These are phyloP conservation scores for Apiotrichum sp. DNA, from an alignment of 1,284 basidiomycete genomes.

Conservation along the genomic window DNA sequence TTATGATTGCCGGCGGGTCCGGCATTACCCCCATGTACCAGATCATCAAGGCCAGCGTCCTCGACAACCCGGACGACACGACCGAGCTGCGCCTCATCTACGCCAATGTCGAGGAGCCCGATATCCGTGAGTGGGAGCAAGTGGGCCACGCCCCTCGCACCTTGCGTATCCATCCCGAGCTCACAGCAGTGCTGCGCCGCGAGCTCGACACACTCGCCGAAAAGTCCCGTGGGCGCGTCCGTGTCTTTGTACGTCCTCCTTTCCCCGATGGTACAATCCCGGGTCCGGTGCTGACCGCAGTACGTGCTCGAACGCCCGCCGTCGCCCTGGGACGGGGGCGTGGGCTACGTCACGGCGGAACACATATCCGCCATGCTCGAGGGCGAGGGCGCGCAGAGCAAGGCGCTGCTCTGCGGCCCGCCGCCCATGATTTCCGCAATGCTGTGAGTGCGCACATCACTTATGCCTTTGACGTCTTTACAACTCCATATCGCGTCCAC, in stretches of 20 bases:
- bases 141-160: neutral
- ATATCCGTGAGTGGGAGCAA: conserved; percentile 54
- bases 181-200: conserved; percentile 60
- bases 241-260: conserved; percentile 53
- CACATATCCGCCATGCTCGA: conserved; percentile 69
- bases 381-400: conserved; percentile 52
- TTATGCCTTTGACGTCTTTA: too few species aligned
- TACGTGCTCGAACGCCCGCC: conserved; percentile 95
- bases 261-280: neutral
- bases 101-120: conserved; percentile 85
- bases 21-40: conserved; percentile 99
- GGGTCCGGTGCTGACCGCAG: conserved; percentile 15
- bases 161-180: too few species aligned
- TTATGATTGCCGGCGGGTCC: conserved; percentile 91
- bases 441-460: neutral
- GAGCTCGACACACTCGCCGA: conserved; percentile 68
- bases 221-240: conserved; percentile 59
- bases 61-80: conserved; percentile 68
- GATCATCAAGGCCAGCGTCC: conserved; percentile 77
- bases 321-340: conserved; percentile 73
- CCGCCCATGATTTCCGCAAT: conserved; percentile 72
- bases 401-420: conserved; percentile 82
- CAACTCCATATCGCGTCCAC: too few species aligned
- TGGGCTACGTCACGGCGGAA: conserved; percentile 69
- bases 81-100: conserved; percentile 85